Percentiles rank a stretch among this genome's conserved stretches.
phyloP scores from a whole-genome alignment of 2,329 filamentous ascomycete genomes.

The Microcera coccophila region DNA sequence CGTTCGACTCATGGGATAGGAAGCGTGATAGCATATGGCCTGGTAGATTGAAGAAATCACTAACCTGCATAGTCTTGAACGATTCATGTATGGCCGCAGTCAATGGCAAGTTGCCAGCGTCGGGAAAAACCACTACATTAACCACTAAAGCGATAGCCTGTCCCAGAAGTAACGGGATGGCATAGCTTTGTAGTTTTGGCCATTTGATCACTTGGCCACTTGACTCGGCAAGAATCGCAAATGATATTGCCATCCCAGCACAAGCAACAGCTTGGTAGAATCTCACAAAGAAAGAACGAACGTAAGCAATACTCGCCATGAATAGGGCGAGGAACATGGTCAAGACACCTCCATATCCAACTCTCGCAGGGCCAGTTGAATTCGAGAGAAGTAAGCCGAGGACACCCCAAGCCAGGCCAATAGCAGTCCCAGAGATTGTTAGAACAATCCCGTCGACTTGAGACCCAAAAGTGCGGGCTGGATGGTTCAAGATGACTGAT shows the following conservation, averaged over 20 bases:
- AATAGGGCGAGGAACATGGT: slow-evolving; percentile 52
- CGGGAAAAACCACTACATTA: slow-evolving; percentile 48
- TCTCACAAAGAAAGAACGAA: slow-evolving; percentile 53
- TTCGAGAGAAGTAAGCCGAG: slow-evolving; percentile 52
- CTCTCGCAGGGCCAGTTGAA: slow-evolving; percentile 41
- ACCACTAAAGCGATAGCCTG: slow-evolving; percentile 50
- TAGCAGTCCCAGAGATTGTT: slow-evolving; percentile 50
- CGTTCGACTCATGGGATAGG: neutral
- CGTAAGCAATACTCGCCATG: slow-evolving; percentile 48
- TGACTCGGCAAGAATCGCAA: slow-evolving; percentile 50
- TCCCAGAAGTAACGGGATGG: slow-evolving; percentile 53
- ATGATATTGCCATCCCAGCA: slow-evolving; percentile 53
- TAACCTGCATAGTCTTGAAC: slow-evolving; percentile 45
- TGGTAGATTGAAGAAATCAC: too few relatives aligned
- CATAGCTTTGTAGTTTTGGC: slow-evolving; percentile 50
- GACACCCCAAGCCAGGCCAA: slow-evolving; percentile 53
- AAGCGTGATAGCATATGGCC: neutral
- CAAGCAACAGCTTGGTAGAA: slow-evolving; percentile 53
- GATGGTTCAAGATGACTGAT: slow-evolving; percentile 56
- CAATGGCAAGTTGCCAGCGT: slow-evolving; percentile 52
- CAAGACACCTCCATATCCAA: slow-evolving; percentile 53
- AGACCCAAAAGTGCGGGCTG: slow-evolving; percentile 52
- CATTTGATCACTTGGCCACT: slow-evolving; percentile 41
- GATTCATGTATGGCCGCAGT: slow-evolving; percentile 45
- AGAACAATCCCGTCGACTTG: slow-evolving; percentile 54